Evolutionary conservation across 1,284 basidiomycete genomes (phyloP).

Genomic region (Marasmius tenuissimus): DNA sequence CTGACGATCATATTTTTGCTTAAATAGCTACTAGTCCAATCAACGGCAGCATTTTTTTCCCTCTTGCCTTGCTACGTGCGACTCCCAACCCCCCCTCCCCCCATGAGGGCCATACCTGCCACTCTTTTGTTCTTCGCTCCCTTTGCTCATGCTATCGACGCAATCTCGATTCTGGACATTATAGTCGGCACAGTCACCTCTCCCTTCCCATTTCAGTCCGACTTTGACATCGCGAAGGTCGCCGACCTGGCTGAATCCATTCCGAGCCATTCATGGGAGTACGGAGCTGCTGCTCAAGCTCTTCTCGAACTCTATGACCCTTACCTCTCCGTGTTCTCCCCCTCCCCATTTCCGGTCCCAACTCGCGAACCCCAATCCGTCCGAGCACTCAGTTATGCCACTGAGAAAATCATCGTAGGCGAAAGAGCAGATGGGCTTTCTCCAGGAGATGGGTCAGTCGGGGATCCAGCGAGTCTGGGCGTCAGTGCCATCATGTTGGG

Average conservation of each 20-base stretch:
- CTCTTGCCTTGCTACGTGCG: background rate
- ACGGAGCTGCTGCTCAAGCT: conserved; percentile 8
- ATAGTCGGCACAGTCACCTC: background rate
- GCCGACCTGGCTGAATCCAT: conserved; percentile 5
- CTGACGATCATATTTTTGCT: too few relatives aligned
- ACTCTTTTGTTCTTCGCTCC: background rate
- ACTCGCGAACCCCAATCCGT: background rate
- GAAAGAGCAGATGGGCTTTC: conserved; percentile 1
- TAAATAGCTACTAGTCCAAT: too few relatives aligned
- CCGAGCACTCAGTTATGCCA: conserved; percentile 1
- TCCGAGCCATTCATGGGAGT: conserved; percentile 14
- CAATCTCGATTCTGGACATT: background rate
- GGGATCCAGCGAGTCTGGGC: conserved; percentile 12
- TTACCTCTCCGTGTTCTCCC: conserved; percentile 4
- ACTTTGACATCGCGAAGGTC: conserved; percentile 7
- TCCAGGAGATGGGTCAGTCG: conserved; percentile 7
- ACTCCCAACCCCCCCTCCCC: background rate
- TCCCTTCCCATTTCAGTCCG: conserved; percentile 3
- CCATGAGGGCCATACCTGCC: background rate
- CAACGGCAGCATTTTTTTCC: background rate
- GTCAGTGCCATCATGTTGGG: conserved; percentile 10
- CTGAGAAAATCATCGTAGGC: conserved; percentile 4
- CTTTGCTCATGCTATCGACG: background rate
- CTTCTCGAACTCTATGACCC: conserved; percentile 12
- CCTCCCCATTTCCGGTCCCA: conserved; percentile 3